phyloP scores from a whole-genome alignment of 495 filamentous ascomycete species.

The Penicillium simplicissimum region DNA sequence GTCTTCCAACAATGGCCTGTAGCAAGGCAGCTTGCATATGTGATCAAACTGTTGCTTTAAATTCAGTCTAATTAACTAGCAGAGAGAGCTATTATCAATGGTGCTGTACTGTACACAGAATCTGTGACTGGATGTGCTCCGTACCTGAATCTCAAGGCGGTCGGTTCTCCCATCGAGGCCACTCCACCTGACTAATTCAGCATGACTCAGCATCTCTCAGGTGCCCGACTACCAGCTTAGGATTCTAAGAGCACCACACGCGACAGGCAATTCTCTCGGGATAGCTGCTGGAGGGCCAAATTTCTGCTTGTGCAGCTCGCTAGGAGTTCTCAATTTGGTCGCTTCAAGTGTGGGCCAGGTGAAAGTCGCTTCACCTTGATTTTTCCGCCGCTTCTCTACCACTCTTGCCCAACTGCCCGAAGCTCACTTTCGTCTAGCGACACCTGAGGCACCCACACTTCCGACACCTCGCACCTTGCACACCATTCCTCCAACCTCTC shows the following conservation, averaged over 20 bases:
- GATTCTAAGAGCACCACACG: neutral
- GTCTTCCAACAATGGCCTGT: too few species aligned
- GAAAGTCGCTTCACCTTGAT: neutral
- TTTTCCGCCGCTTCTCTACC: neutral
- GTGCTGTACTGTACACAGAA: too few species aligned
- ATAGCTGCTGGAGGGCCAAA: neutral
- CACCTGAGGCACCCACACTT: conserved; percentile 31
- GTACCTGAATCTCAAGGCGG: neutral
- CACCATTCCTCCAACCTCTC: conserved; percentile 33
- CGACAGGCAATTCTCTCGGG: neutral
- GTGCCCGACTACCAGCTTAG: neutral
- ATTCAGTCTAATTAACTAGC: too few species aligned
- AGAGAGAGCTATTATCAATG: too few species aligned
- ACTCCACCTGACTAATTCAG: neutral
- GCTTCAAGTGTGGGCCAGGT: neutral
- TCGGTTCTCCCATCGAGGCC: too few species aligned
- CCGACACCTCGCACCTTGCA: conserved; percentile 34
- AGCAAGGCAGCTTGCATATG: too few species aligned
- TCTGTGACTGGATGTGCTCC: too few species aligned
- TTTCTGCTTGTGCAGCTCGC: neutral
- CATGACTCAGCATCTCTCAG: neutral
- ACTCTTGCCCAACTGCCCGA: conserved; percentile 16
- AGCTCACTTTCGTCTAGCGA: conserved; percentile 20
- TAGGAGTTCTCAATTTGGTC: neutral
- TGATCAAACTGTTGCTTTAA: too few species aligned